phyloP scores from a whole-genome alignment of 2,329 filamentous ascomycete genomes.

The Blastomyces gilchristii region DNA sequence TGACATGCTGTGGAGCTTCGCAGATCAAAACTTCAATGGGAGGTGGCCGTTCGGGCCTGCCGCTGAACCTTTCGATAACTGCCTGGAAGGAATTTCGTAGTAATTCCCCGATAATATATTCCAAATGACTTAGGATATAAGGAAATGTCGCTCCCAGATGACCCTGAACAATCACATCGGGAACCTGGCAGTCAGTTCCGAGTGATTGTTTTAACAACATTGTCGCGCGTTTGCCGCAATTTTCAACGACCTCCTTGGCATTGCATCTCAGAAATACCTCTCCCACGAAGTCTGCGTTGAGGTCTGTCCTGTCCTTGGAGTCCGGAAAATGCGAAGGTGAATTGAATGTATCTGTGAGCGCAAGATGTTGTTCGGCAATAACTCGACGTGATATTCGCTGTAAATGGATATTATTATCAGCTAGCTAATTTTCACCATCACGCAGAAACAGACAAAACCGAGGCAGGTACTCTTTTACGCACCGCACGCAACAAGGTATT shows the following conservation, averaged over 20 bases:
- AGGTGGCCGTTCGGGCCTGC: slow-evolving; percentile 46
- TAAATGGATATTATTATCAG: slow-evolving; percentile 4
- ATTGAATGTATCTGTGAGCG: slow-evolving; percentile 87
- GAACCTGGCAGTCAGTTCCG: slow-evolving; percentile 59
- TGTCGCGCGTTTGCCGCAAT: slow-evolving; percentile 66
- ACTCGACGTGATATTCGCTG: slow-evolving; percentile 89
- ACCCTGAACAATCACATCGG: slow-evolving; percentile 71
- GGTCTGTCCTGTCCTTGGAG: slow-evolving; percentile 53
- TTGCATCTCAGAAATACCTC: slow-evolving; percentile 92
- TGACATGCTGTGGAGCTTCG: slow-evolving; percentile 87
- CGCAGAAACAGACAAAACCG: background rate
- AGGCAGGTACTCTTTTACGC: slow-evolving; percentile 24
- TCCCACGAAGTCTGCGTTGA: slow-evolving; percentile 76
- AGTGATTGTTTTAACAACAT: slow-evolving; percentile 66
- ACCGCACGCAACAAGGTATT: slow-evolving; percentile 84
- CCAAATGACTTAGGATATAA: slow-evolving; percentile 89
- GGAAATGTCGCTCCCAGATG: slow-evolving; percentile 87
- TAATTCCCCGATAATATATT: slow-evolving; percentile 94
- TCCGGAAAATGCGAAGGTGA: slow-evolving; percentile 81
- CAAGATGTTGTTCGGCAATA: slow-evolving; percentile 94
- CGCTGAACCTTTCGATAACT: slow-evolving; percentile 63
- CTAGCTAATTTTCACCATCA: background rate
- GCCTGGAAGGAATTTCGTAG: slow-evolving; percentile 92
- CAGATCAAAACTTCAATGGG: slow-evolving; percentile 92
- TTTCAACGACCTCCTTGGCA: slow-evolving; percentile 76